These are phyloP conservation scores for Multifurca ochricompacta DNA, from an alignment of 768 basidiomycete genomes.

Conservation along the genomic window DNA sequence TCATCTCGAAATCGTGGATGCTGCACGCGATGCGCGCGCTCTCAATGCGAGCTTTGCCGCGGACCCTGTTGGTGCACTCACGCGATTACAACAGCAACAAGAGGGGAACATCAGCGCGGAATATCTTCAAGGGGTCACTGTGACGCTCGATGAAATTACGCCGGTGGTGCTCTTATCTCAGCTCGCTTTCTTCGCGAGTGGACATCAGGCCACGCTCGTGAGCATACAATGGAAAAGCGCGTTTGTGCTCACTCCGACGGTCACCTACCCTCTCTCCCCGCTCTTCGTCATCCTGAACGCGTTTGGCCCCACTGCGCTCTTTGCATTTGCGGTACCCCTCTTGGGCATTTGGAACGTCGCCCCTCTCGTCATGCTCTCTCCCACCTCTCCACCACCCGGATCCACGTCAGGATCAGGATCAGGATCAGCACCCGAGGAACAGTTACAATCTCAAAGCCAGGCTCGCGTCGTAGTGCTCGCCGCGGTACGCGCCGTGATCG, in stretches of 20 bases:
- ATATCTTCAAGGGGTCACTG: background rate
- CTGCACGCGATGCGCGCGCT: slow-evolving; percentile 59
- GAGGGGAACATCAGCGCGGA: background rate
- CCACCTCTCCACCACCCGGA: background rate
- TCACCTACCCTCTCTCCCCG: slow-evolving; percentile 68
- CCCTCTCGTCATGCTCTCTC: slow-evolving; percentile 41
- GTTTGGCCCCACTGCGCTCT: slow-evolving; percentile 61
- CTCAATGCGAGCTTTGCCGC: slow-evolving; percentile 45
- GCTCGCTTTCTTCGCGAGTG: slow-evolving; percentile 78
- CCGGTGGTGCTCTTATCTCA: slow-evolving; percentile 71
- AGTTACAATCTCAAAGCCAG: background rate
- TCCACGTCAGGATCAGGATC: background rate
- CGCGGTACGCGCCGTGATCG: slow-evolving; percentile 22
- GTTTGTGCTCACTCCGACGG: slow-evolving; percentile 66
- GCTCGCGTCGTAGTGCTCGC: slow-evolving; percentile 16
- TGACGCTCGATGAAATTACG: slow-evolving; percentile 55
- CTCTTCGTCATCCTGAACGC: slow-evolving; percentile 72
- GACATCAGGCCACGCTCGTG: slow-evolving; percentile 84
- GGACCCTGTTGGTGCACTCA: slow-evolving; percentile 38
- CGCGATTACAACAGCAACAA: slow-evolving; percentile 24
- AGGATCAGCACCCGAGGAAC: background rate
- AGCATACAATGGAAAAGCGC: slow-evolving; percentile 95
- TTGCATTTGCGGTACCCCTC: slow-evolving; percentile 61
- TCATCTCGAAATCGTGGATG: slow-evolving; percentile 75
- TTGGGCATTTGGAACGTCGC: slow-evolving; percentile 78